These are phyloP conservation scores for Chaetomium cochliodes DNA, from an alignment of 495 filamentous ascomycete species.

Conservation along the genomic window DNA sequence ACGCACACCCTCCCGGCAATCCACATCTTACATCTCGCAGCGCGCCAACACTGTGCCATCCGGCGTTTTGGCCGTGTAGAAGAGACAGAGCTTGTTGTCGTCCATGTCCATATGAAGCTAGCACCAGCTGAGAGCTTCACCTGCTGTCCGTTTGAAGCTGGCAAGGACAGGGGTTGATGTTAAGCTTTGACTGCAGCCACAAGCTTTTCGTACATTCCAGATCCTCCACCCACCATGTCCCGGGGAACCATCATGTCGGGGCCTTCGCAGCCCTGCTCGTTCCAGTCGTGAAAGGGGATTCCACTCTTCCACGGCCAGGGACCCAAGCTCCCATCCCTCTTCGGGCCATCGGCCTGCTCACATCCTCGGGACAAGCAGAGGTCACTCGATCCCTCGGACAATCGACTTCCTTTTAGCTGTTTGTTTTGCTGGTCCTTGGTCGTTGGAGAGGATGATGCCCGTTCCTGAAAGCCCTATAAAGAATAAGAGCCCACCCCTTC, in stretches of 20 bases:
- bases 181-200: too few species aligned
- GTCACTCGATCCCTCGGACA: neutral
- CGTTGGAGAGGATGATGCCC: neutral
- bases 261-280: neutral
- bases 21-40: too few species aligned
- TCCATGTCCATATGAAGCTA: neutral
- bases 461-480: neutral
- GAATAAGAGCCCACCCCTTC: neutral
- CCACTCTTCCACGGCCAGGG: neutral
- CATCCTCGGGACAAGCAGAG: too few species aligned
- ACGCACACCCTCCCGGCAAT: neutral
- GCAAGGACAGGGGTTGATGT: neutral
- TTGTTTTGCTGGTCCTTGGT: neutral
- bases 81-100: too few species aligned
- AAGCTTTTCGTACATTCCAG: neutral
- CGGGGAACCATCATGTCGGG: conserved; percentile 5
- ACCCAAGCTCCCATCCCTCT: conserved; percentile 5
- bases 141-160: neutral
- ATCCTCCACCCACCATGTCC: neutral
- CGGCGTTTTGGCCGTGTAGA: too few species aligned
- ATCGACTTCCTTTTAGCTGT: neutral
- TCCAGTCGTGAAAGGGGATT: neutral
- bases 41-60: too few species aligned
- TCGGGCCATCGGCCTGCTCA: neutral
- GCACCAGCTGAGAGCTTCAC: neutral